Evolutionary conservation across 1,284 basidiomycete genomes (phyloP).

Genomic region (Moesziomyces sp.): DNA sequence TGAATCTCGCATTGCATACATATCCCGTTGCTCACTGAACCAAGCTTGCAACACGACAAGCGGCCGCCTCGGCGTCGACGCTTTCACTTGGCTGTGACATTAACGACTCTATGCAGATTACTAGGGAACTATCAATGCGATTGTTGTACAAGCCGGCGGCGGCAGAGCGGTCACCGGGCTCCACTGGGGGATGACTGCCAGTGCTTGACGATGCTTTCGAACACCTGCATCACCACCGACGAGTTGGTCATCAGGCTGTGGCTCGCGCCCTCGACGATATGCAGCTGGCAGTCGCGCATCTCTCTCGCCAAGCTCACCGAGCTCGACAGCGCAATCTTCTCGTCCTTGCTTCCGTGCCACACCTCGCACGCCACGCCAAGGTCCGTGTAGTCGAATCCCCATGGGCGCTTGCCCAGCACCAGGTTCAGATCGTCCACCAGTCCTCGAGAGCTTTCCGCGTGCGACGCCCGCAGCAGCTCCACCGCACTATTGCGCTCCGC

Average conservation of each 20-base stretch:
- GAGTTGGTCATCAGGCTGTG: conserved; percentile 88
- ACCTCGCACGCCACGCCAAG: conserved; percentile 83
- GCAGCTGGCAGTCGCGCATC: conserved; percentile 82
- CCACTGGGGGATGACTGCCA: neutral
- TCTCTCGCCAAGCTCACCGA: conserved; percentile 88
- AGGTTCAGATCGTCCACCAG: conserved; percentile 89
- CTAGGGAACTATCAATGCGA: too few species aligned
- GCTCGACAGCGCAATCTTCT: conserved; percentile 84
- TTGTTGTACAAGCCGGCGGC: neutral
- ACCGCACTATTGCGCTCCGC: conserved; percentile 69
- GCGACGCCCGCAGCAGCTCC: conserved; percentile 89
- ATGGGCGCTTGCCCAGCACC: conserved; percentile 83
- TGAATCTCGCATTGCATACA: neutral
- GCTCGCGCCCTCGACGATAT: conserved; percentile 85
- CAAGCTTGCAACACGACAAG: too few species aligned
- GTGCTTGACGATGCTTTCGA: conserved; percentile 50
- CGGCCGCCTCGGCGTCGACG: too few species aligned
- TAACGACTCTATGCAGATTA: too few species aligned
- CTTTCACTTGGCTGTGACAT: too few species aligned
- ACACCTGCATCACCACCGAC: conserved; percentile 52
- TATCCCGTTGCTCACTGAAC: neutral
- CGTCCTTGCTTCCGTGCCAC: conserved; percentile 93
- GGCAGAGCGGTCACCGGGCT: neutral
- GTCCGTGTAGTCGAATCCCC: conserved; percentile 74
- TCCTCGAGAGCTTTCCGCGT: conserved; percentile 90